Conservation (phyloP, 1,284 basidiomycete genomes). For the Sporisorium graminicola region DNA sequence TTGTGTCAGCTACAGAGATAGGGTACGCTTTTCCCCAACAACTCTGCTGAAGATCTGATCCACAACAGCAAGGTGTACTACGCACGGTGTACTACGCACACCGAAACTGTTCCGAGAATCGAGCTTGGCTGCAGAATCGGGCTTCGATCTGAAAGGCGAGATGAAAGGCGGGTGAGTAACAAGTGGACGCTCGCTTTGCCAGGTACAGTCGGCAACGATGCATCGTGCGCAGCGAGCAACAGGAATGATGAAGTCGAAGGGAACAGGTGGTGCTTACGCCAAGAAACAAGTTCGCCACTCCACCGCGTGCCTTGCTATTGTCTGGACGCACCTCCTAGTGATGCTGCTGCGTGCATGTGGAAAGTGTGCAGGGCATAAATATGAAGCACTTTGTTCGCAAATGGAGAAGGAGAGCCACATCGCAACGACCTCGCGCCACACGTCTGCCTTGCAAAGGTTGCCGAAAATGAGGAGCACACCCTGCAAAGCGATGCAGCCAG, state of each 20-base stretch:
- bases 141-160: background rate
- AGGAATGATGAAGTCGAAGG: background rate
- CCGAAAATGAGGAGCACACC: background rate
- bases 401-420: background rate
- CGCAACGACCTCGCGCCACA: background rate
- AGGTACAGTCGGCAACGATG: background rate
- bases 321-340: background rate
- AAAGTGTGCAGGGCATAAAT: background rate
- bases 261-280: background rate
- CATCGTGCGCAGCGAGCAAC: background rate
- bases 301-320: background rate
- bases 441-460: too few species aligned
- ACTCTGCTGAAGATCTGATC: too few species aligned
- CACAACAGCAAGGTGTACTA: too few species aligned
- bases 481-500: background rate
- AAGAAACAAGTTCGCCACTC: background rate
- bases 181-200: background rate
- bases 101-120: slow-evolving; percentile 1
- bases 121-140: background rate
- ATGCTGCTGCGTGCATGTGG: background rate
- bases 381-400: background rate
- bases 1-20: background rate
- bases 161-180: background rate
- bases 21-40: background rate
- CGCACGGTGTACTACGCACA: background rate